Evolutionary conservation across 306 rosid species (phyloP).

Genomic region (Lotus japonicus): DNA sequence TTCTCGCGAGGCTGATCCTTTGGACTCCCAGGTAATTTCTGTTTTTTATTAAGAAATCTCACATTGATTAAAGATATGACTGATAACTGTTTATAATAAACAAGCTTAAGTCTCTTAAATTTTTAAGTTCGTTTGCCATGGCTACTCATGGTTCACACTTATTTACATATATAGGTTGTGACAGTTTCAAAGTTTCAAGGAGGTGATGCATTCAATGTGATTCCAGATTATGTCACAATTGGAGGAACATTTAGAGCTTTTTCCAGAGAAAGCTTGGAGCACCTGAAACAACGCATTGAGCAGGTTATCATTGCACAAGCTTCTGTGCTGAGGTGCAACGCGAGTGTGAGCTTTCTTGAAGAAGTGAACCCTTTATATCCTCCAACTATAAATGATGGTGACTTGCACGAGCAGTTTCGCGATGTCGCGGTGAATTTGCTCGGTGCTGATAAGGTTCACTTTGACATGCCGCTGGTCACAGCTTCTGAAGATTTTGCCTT

Average conservation of each 20-base stretch:
- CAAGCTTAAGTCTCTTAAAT: too few species aligned
- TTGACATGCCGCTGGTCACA: constrained; percentile 25
- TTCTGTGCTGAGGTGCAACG: constrained; percentile 69
- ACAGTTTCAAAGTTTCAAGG: too few species aligned
- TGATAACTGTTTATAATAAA: too few species aligned
- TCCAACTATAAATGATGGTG: constrained; percentile 41
- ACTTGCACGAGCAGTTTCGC: constrained; percentile 44
- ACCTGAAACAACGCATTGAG: too few species aligned
- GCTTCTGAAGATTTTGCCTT: constrained; percentile 70
- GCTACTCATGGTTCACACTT: too few species aligned
- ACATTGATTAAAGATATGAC: too few species aligned
- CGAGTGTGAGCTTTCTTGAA: constrained; percentile 45
- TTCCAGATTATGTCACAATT: too few species aligned
- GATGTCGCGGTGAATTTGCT: constrained; percentile 45
- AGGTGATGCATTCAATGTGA: too few species aligned
- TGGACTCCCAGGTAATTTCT: constrained; percentile 76
- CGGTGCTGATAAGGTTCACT: constrained; percentile 37
- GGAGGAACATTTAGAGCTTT: not conserved
- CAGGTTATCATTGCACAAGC: constrained; percentile 38
- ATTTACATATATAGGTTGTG: too few species aligned
- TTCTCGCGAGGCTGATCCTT: constrained; percentile 89
- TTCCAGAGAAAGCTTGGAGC: too few species aligned
- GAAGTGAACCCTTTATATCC: constrained; percentile 37
- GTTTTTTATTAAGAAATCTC: too few species aligned
- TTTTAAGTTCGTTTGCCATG: too few species aligned